Conservation (phyloP, 2,329 filamentous ascomycete species). For the Fusarium miscanthi region DNA sequence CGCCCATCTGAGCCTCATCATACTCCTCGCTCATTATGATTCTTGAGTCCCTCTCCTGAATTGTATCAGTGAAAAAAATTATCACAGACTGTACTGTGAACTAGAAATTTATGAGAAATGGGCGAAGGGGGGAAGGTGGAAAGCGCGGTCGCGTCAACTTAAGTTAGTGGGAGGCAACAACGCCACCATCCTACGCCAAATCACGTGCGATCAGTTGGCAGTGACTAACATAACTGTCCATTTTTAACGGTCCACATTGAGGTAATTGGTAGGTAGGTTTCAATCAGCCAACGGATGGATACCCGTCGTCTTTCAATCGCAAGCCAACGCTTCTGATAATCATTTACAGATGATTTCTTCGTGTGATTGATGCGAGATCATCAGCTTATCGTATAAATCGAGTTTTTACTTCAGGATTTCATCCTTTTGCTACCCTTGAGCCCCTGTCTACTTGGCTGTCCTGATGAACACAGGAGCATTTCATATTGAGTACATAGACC, state of each 20-base stretch:
- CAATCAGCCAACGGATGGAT: neutral
- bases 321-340: neutral
- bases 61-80: neutral
- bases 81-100: neutral
- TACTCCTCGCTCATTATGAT: slow-evolving; percentile 63
- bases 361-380: neutral
- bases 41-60: neutral
- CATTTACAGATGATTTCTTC: neutral
- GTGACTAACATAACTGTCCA: neutral
- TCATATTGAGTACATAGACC: neutral
- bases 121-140: slow-evolving; percentile 32
- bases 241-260: neutral
- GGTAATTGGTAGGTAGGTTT: neutral
- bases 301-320: neutral
- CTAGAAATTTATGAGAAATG: slow-evolving; percentile 1
- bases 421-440: neutral
- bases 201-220: slow-evolving; percentile 47
- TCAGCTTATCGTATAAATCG: neutral
- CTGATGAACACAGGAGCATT: neutral
- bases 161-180: slow-evolving; percentile 35
- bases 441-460: neutral
- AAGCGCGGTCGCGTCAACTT: slow-evolving; percentile 50
- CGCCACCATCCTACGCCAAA: slow-evolving; percentile 50
- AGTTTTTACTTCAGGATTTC: neutral
- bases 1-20: slow-evolving; percentile 73